These are phyloP conservation scores for Populus pruinosa DNA, from an alignment of 345 rosid genomes.

Conservation along the genomic window DNA sequence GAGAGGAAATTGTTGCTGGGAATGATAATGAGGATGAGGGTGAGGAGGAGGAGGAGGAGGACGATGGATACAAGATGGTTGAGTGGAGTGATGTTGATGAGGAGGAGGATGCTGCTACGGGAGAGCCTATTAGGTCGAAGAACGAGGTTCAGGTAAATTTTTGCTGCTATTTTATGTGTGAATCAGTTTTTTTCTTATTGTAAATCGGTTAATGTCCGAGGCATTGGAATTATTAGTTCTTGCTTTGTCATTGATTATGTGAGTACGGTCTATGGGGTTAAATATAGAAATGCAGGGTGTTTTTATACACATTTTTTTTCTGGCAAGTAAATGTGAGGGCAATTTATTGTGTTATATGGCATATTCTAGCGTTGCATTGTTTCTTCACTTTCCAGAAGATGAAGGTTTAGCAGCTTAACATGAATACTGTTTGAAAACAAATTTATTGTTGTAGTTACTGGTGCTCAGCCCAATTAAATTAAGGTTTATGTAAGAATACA, in stretches of 20 bases:
- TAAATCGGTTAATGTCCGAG: neutral
- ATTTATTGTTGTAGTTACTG: too few species aligned
- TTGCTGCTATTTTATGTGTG: constrained; percentile 6
- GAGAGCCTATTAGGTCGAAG: constrained; percentile 71
- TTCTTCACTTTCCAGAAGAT: neutral
- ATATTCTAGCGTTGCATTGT: neutral
- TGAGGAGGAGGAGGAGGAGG: constrained; percentile 30
- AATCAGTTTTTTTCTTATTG: neutral
- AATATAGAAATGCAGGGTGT: neutral
- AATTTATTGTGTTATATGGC: neutral
- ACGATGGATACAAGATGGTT: constrained; percentile 41
- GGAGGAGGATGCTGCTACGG: constrained; percentile 28
- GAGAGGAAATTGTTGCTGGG: constrained; percentile 7
- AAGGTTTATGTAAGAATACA: too few species aligned
- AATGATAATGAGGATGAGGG: constrained; percentile 18
- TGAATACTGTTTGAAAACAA: too few species aligned
- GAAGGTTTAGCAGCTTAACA: too few species aligned
- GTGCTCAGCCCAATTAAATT: too few species aligned
- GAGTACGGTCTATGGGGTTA: neutral
- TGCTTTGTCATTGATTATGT: neutral
- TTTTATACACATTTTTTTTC: neutral
- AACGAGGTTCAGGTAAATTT: constrained; percentile 67
- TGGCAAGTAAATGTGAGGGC: neutral
- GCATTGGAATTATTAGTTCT: neutral
- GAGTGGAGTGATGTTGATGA: constrained; percentile 51